phyloP scores from a whole-genome alignment of 495 filamentous ascomycete species.

The Talaromyces wortmannii region DNA sequence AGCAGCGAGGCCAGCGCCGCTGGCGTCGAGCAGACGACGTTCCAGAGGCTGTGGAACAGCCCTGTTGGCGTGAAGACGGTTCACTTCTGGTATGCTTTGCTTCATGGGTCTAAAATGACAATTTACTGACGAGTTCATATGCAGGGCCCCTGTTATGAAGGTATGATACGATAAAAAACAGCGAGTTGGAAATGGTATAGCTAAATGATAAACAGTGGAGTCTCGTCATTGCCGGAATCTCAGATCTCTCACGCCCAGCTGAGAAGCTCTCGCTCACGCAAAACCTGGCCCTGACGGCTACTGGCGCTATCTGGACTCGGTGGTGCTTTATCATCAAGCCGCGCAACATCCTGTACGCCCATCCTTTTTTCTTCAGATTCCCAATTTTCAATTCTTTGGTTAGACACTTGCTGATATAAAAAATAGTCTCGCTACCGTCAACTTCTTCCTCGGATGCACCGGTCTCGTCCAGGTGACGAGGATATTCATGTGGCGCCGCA shows the following conservation, averaged over 20 bases:
- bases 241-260: conserved; percentile 88
- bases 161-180: conserved; percentile 31
- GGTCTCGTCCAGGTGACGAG: conserved; percentile 75
- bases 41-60: conserved; percentile 78
- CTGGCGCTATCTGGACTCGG: conserved; percentile 95
- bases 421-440: conserved; percentile 79
- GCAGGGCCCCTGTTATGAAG: conserved; percentile 95
- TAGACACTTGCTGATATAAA: too few species aligned
- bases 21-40: conserved; percentile 46
- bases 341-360: conserved; percentile 72
- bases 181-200: not conserved
- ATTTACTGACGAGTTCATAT: not conserved
- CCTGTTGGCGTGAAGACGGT: conserved; percentile 89
- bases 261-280: conserved; percentile 87
- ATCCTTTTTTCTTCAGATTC: not conserved
- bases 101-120: not conserved
- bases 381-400: too few species aligned
- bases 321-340: conserved; percentile 98
- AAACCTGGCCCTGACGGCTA: conserved; percentile 79
- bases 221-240: conserved; percentile 83
- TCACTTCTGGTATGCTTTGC: conserved; percentile 77
- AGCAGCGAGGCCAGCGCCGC: conserved; percentile 49
- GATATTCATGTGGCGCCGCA: conserved; percentile 61
- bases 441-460: conserved; percentile 93
- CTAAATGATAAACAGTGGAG: conserved; percentile 55